Evolutionary conservation across 768 basidiomycete species (phyloP), one percentile per base, ranked within the genome.

Genomic region (Pisolithus microcarpus): DNA sequence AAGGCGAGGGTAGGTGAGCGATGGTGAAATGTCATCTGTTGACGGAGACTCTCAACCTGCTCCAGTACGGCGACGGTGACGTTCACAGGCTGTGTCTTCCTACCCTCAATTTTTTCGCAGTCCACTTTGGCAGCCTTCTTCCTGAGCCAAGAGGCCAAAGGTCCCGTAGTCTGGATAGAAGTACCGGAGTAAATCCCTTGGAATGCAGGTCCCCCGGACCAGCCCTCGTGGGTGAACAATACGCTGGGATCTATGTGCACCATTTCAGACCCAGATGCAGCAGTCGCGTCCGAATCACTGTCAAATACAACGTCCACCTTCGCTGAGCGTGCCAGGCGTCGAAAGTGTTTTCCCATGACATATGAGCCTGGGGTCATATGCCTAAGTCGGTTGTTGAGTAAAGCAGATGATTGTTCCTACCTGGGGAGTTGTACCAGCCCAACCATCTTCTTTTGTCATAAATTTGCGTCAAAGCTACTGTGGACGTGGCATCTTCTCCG

Each of bases 101-200:
- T 56, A 5, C 50, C 49, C 7, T 47, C 48, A 7, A 56, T 45
- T 23, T 43, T 31, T 15, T 21, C 37, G 13, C 38, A 42, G 8
- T n/a, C 31, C 28, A 47, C 10, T 3, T 39, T 9, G 13, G n/a
- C 16, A 46, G 58, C 57, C 18, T 47, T 43, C 28, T 55, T 49
- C 38, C 40, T 48, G 23, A 64, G 53, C 30, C 61, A 18, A 34
- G 56, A 38, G 9, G 53, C 62, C 7, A 63, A 36, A 43, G 61
- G 58, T 30, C 58, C 51, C 9, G 60, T 62, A 36, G 59, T 51
- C 8, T 39, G 23, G 13, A 64, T 52, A 5, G 37, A 42, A 11
- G 57, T 59, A 3, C 62, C 62, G 9, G 62, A 58, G 31, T 56
- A 45, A 3, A 50, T 38, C n/a, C 50, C 59, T 13, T 48, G 28